Percentiles rank a stretch among this genome's conserved stretches.
Evolutionary conservation across 495 filamentous ascomycete species (phyloP).

Genomic region (Friedmanniomyces simplex): DNA sequence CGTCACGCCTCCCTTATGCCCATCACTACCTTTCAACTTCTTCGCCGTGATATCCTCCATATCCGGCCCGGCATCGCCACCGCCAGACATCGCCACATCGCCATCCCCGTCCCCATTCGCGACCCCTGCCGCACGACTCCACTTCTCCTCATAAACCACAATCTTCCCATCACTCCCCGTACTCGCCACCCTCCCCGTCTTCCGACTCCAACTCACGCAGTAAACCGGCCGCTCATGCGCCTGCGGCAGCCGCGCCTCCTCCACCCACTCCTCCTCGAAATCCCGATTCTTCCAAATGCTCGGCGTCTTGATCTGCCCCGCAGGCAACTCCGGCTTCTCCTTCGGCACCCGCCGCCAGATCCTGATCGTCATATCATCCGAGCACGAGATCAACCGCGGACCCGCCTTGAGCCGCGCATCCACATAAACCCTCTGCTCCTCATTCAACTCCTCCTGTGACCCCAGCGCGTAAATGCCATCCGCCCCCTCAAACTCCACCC

Average conservation of each 20-base stretch:
- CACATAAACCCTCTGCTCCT: constrained; percentile 32
- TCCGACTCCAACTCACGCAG: constrained; percentile 65
- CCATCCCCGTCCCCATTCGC: constrained; percentile 17
- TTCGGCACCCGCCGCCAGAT: constrained; percentile 63
- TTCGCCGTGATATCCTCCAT: neutral
- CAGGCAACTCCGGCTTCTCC: constrained; percentile 35
- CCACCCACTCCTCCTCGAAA: constrained; percentile 69
- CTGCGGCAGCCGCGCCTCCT: constrained; percentile 58
- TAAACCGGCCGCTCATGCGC: constrained; percentile 75
- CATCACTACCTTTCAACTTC: neutral
- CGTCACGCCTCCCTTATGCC: constrained; percentile 25
- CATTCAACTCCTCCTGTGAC: constrained; percentile 20
- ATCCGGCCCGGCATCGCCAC: neutral
- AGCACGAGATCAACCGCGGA: constrained; percentile 63
- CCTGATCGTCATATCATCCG: constrained; percentile 65
- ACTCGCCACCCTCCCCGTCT: constrained; percentile 64
- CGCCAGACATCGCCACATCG: constrained; percentile 9
- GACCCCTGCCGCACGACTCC: constrained; percentile 30
- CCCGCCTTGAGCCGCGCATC: constrained; percentile 39
- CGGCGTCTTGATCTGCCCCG: constrained; percentile 43
- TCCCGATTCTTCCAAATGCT: constrained; percentile 69
- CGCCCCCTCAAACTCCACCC: constrained; percentile 62
- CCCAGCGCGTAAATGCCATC: constrained; percentile 30
- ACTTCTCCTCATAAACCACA: constrained; percentile 60
- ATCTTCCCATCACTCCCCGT: constrained; percentile 78